phyloP scores from a whole-genome alignment of 306 rosid species.

The Leucaena leucocephala region DNA sequence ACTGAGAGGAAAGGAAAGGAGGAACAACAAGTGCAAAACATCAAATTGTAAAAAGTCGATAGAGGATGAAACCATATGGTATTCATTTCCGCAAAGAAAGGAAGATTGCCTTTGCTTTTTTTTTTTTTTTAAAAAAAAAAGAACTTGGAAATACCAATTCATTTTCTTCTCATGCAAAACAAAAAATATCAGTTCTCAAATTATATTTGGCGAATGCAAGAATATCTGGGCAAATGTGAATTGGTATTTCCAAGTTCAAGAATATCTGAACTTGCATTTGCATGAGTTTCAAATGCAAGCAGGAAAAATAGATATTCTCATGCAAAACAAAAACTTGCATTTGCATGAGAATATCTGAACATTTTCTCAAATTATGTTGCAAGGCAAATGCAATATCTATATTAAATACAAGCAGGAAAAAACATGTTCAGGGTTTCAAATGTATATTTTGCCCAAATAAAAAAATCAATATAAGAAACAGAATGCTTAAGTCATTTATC shows the following conservation, averaged over 20 bases:
- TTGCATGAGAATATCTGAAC: no score
- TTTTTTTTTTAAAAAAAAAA: not conserved
- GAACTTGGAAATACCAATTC: constrained; percentile 1
- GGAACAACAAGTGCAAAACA: constrained; percentile 1
- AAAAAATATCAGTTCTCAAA: constrained; percentile 6
- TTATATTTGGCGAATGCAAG: not conserved
- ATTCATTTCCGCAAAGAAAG: constrained; percentile 23
- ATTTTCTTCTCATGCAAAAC: not conserved
- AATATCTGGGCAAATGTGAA: no score
- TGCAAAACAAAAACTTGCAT: no score
- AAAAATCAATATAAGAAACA: constrained; percentile 4
- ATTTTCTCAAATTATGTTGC: no score
- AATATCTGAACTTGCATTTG: no score
- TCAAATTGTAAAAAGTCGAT: not conserved
- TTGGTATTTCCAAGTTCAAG: no score
- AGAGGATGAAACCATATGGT: not conserved
- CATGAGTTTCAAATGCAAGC: no score
- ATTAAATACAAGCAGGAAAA: constrained; percentile 8
- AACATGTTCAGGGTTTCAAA: constrained; percentile 8
- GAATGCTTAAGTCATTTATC: constrained; percentile 7
- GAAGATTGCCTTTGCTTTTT: not conserved
- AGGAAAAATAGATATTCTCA: no score
- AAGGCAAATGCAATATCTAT: not conserved
- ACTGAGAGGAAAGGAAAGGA: constrained; percentile 2
- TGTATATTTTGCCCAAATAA: not conserved